Percentiles rank a stretch among this genome's conserved stretches.
These are phyloP conservation scores for Vanrija pseudolonga DNA, from an alignment of 1,284 basidiomycete species.

Conservation along the genomic window DNA sequence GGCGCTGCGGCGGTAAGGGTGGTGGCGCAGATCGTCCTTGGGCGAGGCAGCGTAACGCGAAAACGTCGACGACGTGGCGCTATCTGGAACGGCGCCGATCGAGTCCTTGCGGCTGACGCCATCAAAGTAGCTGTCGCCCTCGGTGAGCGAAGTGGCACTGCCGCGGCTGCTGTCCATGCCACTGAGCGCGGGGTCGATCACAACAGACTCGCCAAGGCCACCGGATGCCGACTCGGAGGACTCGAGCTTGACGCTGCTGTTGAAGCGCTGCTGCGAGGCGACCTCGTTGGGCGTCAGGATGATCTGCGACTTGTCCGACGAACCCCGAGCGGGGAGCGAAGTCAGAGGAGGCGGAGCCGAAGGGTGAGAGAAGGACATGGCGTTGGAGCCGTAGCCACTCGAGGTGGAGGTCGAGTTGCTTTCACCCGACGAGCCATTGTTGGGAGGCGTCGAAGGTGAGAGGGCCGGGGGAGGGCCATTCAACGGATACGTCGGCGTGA, in stretches of 20 bases:
- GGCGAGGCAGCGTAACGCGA: constrained; percentile 24
- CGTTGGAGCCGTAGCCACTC: constrained; percentile 8
- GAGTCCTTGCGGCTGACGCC: constrained; percentile 8
- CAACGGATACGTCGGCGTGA: constrained; percentile 37
- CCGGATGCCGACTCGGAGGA: constrained; percentile 1
- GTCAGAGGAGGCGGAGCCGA: constrained; percentile 34
- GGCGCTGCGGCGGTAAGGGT: constrained; percentile 30
- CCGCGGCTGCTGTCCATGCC: not conserved
- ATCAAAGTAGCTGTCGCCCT: constrained; percentile 16
- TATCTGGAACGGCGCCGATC: constrained; percentile 12
- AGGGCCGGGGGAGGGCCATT: constrained; percentile 31
- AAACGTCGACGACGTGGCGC: constrained; percentile 26
- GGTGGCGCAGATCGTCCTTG: constrained; percentile 23
- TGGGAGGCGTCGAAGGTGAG: constrained; percentile 35
- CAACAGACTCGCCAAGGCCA: constrained; percentile 14
- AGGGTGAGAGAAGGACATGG: constrained; percentile 29
- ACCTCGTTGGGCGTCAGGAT: constrained; percentile 42
- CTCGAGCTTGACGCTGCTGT: constrained; percentile 2
- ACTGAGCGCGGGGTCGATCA: constrained; percentile 20
- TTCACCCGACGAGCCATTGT: constrained; percentile 4
- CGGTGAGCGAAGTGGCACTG: not conserved
- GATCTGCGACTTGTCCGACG: constrained; percentile 35
- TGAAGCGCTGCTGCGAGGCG: constrained; percentile 16
- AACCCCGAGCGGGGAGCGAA: constrained; percentile 30
- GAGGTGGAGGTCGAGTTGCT: constrained; percentile 1